phyloP scores from a whole-genome alignment of 306 rosid species.

The Fagus crenata region DNA sequence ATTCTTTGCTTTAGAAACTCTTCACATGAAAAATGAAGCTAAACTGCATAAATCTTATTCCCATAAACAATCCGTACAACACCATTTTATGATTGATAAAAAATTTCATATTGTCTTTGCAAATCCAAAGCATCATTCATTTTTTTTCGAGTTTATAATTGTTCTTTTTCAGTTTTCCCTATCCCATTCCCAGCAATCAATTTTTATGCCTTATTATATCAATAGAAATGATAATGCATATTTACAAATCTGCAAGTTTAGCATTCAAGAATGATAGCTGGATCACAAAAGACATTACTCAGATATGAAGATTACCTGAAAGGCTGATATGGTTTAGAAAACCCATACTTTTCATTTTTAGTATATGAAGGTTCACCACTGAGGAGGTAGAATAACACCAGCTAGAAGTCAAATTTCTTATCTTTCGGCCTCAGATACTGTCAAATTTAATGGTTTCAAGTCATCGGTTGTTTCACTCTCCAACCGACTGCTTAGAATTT shows the following conservation, averaged over 20 bases:
- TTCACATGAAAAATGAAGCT: not conserved
- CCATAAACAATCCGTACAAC: not conserved
- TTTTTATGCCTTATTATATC: not conserved
- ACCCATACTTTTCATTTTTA: slow-evolving; percentile 32
- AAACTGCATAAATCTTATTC: not conserved
- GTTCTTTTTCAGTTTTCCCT: not conserved
- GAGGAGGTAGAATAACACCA: slow-evolving; percentile 26
- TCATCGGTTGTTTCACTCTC: slow-evolving; percentile 38
- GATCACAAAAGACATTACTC: not conserved
- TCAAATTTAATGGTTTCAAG: slow-evolving; percentile 39
- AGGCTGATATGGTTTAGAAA: slow-evolving; percentile 4
- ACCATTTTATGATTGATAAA: not conserved
- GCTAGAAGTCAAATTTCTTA: slow-evolving; percentile 29
- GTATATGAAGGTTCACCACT: slow-evolving; percentile 28
- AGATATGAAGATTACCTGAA: slow-evolving; percentile 21
- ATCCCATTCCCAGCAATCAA: not conserved
- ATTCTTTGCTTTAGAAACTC: too few relatives aligned
- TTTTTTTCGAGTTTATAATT: not conserved
- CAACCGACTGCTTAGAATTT: slow-evolving; percentile 49
- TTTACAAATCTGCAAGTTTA: slow-evolving; percentile 3
- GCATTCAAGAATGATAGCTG: not conserved
- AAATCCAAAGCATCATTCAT: not conserved
- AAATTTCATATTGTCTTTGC: not conserved
- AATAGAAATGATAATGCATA: not conserved
- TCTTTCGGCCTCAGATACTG: slow-evolving; percentile 41